Evolutionary conservation across 257 asterid species (phyloP).

Genomic region (Petrea volubilis): DNA sequence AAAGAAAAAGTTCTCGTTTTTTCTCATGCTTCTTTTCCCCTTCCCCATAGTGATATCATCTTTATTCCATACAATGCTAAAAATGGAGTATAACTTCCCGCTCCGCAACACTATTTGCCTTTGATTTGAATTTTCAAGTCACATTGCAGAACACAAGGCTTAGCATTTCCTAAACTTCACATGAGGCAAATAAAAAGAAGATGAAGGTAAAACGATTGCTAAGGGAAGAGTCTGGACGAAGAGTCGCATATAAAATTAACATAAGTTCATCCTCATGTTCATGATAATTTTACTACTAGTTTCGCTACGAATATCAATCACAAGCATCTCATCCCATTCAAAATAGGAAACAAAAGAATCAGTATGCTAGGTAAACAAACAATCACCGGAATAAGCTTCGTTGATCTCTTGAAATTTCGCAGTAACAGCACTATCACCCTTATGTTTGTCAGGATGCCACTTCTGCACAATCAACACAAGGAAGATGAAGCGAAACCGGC

Average conservation of each 20-base stretch:
- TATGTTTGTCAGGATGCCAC: slow-evolving; percentile 81
- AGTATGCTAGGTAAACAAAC: slow-evolving; percentile 1
- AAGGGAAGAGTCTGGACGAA: background rate
- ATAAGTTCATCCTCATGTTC: background rate
- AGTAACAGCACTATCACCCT: slow-evolving; percentile 51
- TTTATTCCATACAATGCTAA: background rate
- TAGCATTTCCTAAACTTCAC: background rate
- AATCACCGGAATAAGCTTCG: slow-evolving; percentile 62
- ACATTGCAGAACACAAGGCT: slow-evolving; percentile 4
- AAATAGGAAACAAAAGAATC: background rate
- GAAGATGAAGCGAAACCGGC: slow-evolving; percentile 6
- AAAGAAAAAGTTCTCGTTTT: background rate
- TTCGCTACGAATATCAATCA: background rate
- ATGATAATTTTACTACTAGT: background rate
- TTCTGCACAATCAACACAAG: slow-evolving; percentile 44
- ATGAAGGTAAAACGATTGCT: background rate
- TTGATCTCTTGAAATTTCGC: slow-evolving; percentile 66
- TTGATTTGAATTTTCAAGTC: slow-evolving; percentile 6
- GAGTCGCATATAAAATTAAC: background rate
- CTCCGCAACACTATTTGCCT: background rate
- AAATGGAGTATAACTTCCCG: background rate
- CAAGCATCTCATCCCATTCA: background rate
- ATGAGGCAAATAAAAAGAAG: background rate
- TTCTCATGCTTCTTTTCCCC: background rate
- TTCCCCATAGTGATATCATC: background rate